A percentile compares a stretch with the other conserved stretches of the same genome.
These are phyloP conservation scores for Vaccinium myrtillus DNA, from an alignment of 148 eudicot species.

Conservation along the genomic window DNA sequence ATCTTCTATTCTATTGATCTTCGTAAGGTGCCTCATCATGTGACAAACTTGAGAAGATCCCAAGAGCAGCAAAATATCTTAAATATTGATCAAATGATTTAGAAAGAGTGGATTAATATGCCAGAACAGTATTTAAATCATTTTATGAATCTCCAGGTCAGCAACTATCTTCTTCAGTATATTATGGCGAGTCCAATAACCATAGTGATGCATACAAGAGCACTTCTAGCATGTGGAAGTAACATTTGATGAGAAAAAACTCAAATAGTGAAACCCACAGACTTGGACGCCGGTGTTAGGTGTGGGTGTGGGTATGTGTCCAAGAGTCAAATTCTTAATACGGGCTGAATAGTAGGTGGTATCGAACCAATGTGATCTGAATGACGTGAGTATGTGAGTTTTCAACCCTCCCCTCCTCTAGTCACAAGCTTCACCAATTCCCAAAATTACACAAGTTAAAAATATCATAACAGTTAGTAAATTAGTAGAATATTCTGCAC, in stretches of 20 bases:
- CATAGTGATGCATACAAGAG: not conserved
- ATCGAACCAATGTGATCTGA: not conserved
- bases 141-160: not conserved
- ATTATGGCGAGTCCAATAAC: not conserved
- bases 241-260: not conserved
- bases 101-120: not conserved
- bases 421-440: not conserved
- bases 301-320: not conserved
- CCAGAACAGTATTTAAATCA: not conserved
- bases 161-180: not conserved
- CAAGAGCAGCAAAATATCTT: not conserved
- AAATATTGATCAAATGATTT: not conserved
- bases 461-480: not conserved
- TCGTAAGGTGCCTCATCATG: not conserved
- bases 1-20: not conserved
- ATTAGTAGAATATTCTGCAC: not conserved
- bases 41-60: constrained; percentile 1
- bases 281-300: not conserved
- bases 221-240: not conserved
- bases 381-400: not conserved
- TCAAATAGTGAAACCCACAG: not conserved
- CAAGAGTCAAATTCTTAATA: not conserved
- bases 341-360: not conserved
- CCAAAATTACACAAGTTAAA: not conserved
- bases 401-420: not conserved